Conservation (phyloP, 2,329 filamentous ascomycete species). For the Alternaria hordeiaustralica region DNA sequence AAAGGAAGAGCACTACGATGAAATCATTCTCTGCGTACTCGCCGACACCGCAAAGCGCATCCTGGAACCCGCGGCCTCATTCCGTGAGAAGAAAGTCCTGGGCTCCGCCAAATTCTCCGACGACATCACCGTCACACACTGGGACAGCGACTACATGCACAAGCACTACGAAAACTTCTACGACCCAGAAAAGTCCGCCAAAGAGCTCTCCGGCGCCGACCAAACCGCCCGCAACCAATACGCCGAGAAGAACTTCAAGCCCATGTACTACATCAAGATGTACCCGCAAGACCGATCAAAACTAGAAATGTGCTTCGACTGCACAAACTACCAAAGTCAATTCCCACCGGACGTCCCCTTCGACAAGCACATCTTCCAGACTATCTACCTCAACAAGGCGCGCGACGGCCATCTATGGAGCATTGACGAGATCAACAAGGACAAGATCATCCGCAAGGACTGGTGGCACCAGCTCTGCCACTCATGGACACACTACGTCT, state of each 20-base stretch:
- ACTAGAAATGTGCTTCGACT: conserved; percentile 72
- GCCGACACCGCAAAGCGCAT: conserved; percentile 65
- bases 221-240: conserved; percentile 52
- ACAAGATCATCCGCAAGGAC: conserved; percentile 67
- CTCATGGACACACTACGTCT: conserved; percentile 67
- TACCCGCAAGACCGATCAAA: conserved; percentile 63
- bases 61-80: conserved; percentile 63
- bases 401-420: conserved; percentile 64
- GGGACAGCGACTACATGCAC: conserved; percentile 69
- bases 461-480: conserved; percentile 74
- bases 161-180: conserved; percentile 71
- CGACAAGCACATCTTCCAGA: conserved; percentile 72
- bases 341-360: conserved; percentile 63
- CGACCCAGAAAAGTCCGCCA: conserved; percentile 56
- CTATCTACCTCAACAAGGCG: conserved; percentile 69
- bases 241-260: conserved; percentile 62
- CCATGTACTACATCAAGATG: conserved; percentile 71
- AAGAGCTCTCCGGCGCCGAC: conserved; percentile 50
- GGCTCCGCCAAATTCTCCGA: conserved; percentile 74
- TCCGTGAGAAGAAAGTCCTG: conserved; percentile 70
- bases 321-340: conserved; percentile 76
- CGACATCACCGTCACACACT: conserved; percentile 74
- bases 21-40: conserved; percentile 69
- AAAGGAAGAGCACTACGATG: conserved; percentile 63
- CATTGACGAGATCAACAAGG: conserved; percentile 63